Conservation (phyloP, 169 alveolate species). For the Cryptosporidium sp. region DNA sequence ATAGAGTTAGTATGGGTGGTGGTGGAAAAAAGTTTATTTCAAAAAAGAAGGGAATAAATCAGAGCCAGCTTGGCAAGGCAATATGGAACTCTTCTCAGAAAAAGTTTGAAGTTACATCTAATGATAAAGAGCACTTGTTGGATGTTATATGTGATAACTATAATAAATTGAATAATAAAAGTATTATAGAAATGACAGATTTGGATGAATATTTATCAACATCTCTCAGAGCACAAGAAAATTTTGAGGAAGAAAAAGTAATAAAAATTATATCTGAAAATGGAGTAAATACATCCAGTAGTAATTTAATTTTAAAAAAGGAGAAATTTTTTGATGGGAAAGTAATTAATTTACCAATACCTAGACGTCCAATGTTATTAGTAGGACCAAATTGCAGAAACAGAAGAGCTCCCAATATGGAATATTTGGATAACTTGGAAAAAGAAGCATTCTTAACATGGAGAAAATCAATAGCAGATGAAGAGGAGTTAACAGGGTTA, state of each 20-base stretch:
- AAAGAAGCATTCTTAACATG: constrained; percentile 88
- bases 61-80: constrained; percentile 63
- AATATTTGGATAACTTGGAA: constrained; percentile 81
- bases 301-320: constrained; percentile 6
- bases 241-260: constrained; percentile 53
- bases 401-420: constrained; percentile 6
- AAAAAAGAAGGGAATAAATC: constrained; percentile 59
- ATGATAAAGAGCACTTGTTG: constrained; percentile 40
- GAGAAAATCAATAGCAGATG: constrained; percentile 89
- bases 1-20: constrained; percentile 36
- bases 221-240: constrained; percentile 71
- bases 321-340: not conserved
- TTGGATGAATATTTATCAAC: constrained; percentile 66
- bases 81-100: constrained; percentile 52
- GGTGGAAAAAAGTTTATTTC: constrained; percentile 58
- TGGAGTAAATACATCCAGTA: not conserved
- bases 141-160: constrained; percentile 70
- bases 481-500: constrained; percentile 91
- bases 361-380: constrained; percentile 63
- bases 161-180: constrained; percentile 54
- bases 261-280: constrained; percentile 14
- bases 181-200: constrained; percentile 64
- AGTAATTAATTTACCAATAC: constrained; percentile 34
- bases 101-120: not conserved
- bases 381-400: constrained; percentile 52